These are phyloP conservation scores for Trichoderma arundinaceum DNA, from an alignment of 2,329 filamentous ascomycete genomes.

Conservation along the genomic window DNA sequence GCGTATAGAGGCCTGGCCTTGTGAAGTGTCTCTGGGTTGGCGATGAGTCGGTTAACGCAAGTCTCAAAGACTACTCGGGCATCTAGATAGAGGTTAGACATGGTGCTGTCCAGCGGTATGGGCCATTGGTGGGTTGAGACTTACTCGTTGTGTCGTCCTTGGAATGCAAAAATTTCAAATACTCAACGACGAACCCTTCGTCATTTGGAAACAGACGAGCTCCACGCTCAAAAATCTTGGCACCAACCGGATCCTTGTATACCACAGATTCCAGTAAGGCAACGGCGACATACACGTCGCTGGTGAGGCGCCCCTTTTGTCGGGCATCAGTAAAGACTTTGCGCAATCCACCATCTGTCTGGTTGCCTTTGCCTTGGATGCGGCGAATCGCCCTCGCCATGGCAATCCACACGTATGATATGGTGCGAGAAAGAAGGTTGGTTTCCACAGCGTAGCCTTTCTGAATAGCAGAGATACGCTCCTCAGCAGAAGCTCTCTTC, in stretches of 20 bases:
- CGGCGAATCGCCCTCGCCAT: conserved; percentile 93
- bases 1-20: conserved; percentile 86
- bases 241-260: conserved; percentile 90
- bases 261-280: conserved; percentile 94
- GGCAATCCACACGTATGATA: conserved; percentile 94
- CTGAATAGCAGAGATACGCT: conserved; percentile 65
- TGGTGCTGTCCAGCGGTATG: background rate
- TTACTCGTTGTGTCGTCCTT: conserved; percentile 92
- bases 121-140: conserved; percentile 43
- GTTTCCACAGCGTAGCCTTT: conserved; percentile 75
- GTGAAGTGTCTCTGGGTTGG: conserved; percentile 73
- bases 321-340: conserved; percentile 90
- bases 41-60: conserved; percentile 79
- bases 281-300: conserved; percentile 92
- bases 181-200: conserved; percentile 91
- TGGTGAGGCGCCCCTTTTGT: conserved; percentile 83
- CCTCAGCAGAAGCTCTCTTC: conserved; percentile 65
- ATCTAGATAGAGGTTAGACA: conserved; percentile 59
- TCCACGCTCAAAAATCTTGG: conserved; percentile 94
- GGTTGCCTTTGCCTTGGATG: conserved; percentile 80
- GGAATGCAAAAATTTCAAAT: conserved; percentile 90
- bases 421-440: conserved; percentile 77
- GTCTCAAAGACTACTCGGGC: conserved; percentile 96
- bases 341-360: conserved; percentile 75
- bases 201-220: conserved; percentile 93